Evolutionary conservation across 2,329 filamentous ascomycete species (phyloP).

Genomic region (Lomentospora prolificans): DNA sequence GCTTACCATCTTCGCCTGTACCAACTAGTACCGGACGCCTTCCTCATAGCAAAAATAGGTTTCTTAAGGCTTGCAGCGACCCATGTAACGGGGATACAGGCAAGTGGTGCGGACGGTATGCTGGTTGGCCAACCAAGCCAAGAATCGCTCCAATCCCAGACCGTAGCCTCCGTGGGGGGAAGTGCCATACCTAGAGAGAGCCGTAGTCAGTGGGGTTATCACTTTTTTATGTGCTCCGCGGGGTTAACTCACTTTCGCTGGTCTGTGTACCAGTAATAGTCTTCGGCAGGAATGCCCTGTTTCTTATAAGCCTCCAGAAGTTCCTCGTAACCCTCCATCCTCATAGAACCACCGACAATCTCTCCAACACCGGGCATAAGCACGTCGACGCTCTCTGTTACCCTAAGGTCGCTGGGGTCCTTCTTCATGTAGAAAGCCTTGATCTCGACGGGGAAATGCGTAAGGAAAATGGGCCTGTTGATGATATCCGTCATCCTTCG

Average conservation of each 20-base stretch:
- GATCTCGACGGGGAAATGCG: constrained; percentile 94
- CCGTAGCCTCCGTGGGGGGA: constrained; percentile 91
- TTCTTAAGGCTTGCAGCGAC: constrained; percentile 62
- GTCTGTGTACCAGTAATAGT: constrained; percentile 98
- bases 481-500: constrained; percentile 95
- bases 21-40: background rate
- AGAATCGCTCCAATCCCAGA: constrained; percentile 73
- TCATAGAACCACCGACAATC: constrained; percentile 95
- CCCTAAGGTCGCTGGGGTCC: constrained; percentile 64
- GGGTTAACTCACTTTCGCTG: constrained; percentile 68
- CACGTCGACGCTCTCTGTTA: constrained; percentile 85
- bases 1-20: too few species aligned
- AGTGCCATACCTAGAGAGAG: constrained; percentile 62
- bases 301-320: constrained; percentile 79
- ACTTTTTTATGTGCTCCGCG: too few species aligned
- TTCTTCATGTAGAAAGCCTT: constrained; percentile 99
- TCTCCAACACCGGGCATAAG: constrained; percentile 90
- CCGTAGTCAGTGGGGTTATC: constrained; percentile 13
- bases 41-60: background rate
- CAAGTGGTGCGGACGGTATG: constrained; percentile 57
- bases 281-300: constrained; percentile 72
- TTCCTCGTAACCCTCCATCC: constrained; percentile 86
- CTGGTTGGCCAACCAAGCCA: constrained; percentile 55
- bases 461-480: constrained; percentile 90
- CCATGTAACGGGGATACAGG: constrained; percentile 73